Percentiles rank a stretch among this genome's conserved stretches.
Conservation (phyloP, 1,284 basidiomycete species). For the Abortiporus biennis region DNA sequence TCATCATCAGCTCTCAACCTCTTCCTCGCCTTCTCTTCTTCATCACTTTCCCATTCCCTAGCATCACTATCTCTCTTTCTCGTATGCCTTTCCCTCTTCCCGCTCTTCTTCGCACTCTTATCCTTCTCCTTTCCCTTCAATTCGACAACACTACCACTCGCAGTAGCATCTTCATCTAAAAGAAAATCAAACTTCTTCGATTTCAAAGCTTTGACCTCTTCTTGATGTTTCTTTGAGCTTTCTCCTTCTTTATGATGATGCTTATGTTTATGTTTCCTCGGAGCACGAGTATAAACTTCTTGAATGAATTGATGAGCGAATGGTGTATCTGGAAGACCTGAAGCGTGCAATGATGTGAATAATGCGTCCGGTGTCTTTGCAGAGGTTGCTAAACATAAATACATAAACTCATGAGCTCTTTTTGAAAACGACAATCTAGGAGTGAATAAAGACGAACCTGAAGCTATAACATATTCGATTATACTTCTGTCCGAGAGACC, state of each 20-base stretch:
- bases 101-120: slow-evolving; percentile 16
- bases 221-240: slow-evolving; percentile 50
- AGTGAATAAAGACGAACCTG: slow-evolving; percentile 45
- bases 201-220: slow-evolving; percentile 64
- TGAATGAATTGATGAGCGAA: slow-evolving; percentile 77
- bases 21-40: slow-evolving; percentile 75
- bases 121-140: slow-evolving; percentile 36
- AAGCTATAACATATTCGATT: slow-evolving; percentile 81
- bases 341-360: slow-evolving; percentile 66
- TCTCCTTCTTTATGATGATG: too few relatives aligned
- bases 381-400: slow-evolving; percentile 61
- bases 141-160: slow-evolving; percentile 31
- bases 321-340: slow-evolving; percentile 76
- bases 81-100: slow-evolving; percentile 53
- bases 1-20: slow-evolving; percentile 46
- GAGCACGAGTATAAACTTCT: slow-evolving; percentile 74
- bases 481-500: slow-evolving; percentile 79
- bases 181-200: slow-evolving; percentile 76
- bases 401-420: not conserved
- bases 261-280: slow-evolving; percentile 68
- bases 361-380: slow-evolving; percentile 79
- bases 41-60: slow-evolving; percentile 84
- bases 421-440: slow-evolving; percentile 10
- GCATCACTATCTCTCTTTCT: slow-evolving; percentile 78
- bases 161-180: slow-evolving; percentile 70